A percentile compares a stretch with the other conserved stretches of the same genome.
These are phyloP conservation scores for Carex parvula DNA, from an alignment of 176 grass and related monocot genomes.

Conservation along the genomic window DNA sequence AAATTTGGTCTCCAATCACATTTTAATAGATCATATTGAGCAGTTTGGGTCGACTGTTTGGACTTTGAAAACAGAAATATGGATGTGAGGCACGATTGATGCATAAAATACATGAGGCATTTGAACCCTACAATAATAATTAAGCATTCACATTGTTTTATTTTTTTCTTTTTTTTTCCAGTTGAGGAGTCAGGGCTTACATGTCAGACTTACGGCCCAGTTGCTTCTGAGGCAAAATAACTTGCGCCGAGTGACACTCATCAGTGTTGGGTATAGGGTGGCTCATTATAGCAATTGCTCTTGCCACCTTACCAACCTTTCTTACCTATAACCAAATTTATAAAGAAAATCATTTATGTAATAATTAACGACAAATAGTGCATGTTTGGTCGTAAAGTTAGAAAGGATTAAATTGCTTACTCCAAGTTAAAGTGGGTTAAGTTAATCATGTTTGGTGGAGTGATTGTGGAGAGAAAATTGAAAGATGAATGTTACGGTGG, in stretches of 20 bases:
- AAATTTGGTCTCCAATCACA: no score
- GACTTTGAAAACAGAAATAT: no score
- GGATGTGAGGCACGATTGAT: no score
- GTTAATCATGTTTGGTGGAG: no score
- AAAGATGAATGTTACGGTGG: no score
- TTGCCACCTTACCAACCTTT: constrained; percentile 74
- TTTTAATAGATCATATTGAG: no score
- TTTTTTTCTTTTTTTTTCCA: background rate
- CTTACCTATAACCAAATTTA: constrained; percentile 43
- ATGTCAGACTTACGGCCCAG: constrained; percentile 93
- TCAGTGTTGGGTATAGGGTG: constrained; percentile 85
- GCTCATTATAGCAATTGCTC: constrained; percentile 95
- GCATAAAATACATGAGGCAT: no score
- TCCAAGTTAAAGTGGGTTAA: no score
- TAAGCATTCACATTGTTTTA: background rate
- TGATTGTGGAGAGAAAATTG: no score
- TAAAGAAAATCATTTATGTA: background rate
- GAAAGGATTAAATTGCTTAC: no score
- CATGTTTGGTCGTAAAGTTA: no score
- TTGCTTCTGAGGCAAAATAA: constrained; percentile 96
- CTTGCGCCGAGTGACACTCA: constrained; percentile 85
- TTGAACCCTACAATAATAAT: background rate
- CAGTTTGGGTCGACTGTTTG: no score
- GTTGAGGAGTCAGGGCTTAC: constrained; percentile 21
- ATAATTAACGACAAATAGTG: constrained; percentile 3